phyloP scores from a whole-genome alignment of 2,329 filamentous ascomycete species.

The Aspergillus brasiliensis region DNA sequence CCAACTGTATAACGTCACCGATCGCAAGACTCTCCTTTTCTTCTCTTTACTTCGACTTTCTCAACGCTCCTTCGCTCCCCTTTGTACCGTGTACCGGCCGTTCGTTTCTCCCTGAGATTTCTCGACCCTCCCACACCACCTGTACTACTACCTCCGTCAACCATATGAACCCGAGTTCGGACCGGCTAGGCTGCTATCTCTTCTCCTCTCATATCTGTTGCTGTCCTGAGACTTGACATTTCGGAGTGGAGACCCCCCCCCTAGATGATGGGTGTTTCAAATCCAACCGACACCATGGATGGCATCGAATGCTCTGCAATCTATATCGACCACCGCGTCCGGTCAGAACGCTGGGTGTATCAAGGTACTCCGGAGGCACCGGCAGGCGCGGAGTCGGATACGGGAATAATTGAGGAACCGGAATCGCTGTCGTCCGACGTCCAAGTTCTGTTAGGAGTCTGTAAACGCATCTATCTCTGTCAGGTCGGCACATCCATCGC shows the following conservation, averaged over 20 bases:
- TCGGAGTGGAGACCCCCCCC: slow-evolving; percentile 12
- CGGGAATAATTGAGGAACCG: slow-evolving; percentile 42
- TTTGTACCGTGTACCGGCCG: slow-evolving; percentile 13
- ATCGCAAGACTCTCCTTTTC: slow-evolving; percentile 18
- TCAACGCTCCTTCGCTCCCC: slow-evolving; percentile 10
- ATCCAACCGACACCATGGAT: slow-evolving; percentile 39
- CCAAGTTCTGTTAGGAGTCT: slow-evolving; percentile 52
- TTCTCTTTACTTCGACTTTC: neutral
- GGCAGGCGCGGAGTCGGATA: slow-evolving; percentile 23
- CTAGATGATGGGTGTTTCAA: slow-evolving; percentile 23
- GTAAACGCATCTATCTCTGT: slow-evolving; percentile 59
- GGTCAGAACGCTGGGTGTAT: slow-evolving; percentile 48
- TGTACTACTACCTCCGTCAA: slow-evolving; percentile 9
- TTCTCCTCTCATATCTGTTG: slow-evolving; percentile 9
- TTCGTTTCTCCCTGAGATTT: slow-evolving; percentile 15
- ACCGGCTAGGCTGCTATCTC: slow-evolving; percentile 14
- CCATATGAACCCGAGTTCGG: slow-evolving; percentile 32
- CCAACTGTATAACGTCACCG: slow-evolving; percentile 9
- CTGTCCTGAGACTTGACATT: slow-evolving; percentile 13
- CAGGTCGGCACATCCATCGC: slow-evolving; percentile 56
- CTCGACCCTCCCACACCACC: slow-evolving; percentile 6
- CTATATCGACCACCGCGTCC: slow-evolving; percentile 50
- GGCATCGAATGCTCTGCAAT: slow-evolving; percentile 47
- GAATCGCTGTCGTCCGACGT: slow-evolving; percentile 52
- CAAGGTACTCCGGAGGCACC: slow-evolving; percentile 32